Percentiles rank a stretch among this genome's conserved stretches.
Evolutionary conservation across 164 flowering plant genomes (phyloP).

Genomic region (Tetracentron sinense): DNA sequence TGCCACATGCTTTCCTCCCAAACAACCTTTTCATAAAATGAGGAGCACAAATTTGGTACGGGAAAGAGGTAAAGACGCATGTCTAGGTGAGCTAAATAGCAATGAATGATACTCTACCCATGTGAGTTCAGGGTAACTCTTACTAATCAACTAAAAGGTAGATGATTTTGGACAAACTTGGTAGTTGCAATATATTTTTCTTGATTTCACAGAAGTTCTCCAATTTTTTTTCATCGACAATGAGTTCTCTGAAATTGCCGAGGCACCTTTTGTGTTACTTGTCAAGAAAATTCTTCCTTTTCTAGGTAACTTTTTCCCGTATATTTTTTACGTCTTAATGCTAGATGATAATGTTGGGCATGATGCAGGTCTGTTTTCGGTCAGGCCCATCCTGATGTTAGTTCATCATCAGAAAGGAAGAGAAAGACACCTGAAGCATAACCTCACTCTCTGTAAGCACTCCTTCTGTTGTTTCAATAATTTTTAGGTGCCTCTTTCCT

Average conservation of each 20-base stretch:
- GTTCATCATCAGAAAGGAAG: slow-evolving; percentile 41
- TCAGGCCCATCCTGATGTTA: slow-evolving; percentile 44
- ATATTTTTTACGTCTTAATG: background rate
- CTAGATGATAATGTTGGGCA: background rate
- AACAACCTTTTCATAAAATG: too few relatives aligned
- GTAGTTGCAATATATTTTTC: background rate
- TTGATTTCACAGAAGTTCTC: background rate
- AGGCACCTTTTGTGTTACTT: background rate
- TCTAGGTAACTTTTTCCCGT: too few relatives aligned
- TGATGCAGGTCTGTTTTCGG: slow-evolving; percentile 74
- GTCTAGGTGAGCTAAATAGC: too few relatives aligned
- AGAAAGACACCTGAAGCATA: slow-evolving; percentile 52
- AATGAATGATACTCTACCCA: too few relatives aligned
- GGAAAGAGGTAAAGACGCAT: too few relatives aligned
- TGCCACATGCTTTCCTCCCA: too few relatives aligned
- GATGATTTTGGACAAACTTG: too few relatives aligned
- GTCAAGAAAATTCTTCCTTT: too few relatives aligned
- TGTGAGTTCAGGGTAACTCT: too few relatives aligned
- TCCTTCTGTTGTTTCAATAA: background rate
- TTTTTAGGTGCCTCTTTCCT: background rate
- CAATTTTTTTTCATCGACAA: too few relatives aligned
- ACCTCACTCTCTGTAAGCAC: background rate
- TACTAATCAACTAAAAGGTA: background rate
- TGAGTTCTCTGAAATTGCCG: background rate
- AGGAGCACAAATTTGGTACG: too few relatives aligned